Evolutionary conservation across 257 asterid genomes (phyloP), one percentile per base, ranked within the genome.

Genomic region (Nicotiana noctiflora): DNA sequence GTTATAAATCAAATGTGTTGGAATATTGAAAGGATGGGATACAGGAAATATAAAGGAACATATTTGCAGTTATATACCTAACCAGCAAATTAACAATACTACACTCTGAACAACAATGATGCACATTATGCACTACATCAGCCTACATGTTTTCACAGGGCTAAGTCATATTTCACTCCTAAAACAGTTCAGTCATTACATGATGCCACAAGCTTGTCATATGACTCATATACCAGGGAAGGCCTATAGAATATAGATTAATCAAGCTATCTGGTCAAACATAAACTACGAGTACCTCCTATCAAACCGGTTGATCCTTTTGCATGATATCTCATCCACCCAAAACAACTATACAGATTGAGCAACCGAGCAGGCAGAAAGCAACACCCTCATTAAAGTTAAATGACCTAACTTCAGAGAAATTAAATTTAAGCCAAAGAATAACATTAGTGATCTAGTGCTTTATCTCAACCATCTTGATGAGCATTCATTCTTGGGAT

Each of bases 61-160:
- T 4, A 40, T 62, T 19, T 51, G 23, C 62, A 74, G 27, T 74
- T 74, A 23, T 46, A 72, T 49, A 74, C 62, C 77, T 49, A 46
- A 46, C 23, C 21, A 68, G 12, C 31, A 72, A 72, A 13, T 49
- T 23, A 23, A 23, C 61, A 15, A 19, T 23, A 74, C 62, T 74
- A 74, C 79, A 49, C 5, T 18, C 79, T 23, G 61, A 49, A 12
- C 40, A 5, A 74, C 62, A 49, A 74, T 25, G 44, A 49, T 74
- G 61, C 79, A 74, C 79, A 49, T 49, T 37, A 49, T 74, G 61
- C 79, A 74, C 61, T 49, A 12, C 62, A 25, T 49, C 61, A 74
- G 27, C 62, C 34, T 19, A 74, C 79, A 49, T 74, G 25, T 21
- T 49, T 74, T 74, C 79, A 49, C 62, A 8, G 31, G 62, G 62